A percentile compares a stretch with the other conserved stretches of the same genome.
phyloP scores from a whole-genome alignment of 2,329 filamentous ascomycete genomes.

The Calonectria crousiana region DNA sequence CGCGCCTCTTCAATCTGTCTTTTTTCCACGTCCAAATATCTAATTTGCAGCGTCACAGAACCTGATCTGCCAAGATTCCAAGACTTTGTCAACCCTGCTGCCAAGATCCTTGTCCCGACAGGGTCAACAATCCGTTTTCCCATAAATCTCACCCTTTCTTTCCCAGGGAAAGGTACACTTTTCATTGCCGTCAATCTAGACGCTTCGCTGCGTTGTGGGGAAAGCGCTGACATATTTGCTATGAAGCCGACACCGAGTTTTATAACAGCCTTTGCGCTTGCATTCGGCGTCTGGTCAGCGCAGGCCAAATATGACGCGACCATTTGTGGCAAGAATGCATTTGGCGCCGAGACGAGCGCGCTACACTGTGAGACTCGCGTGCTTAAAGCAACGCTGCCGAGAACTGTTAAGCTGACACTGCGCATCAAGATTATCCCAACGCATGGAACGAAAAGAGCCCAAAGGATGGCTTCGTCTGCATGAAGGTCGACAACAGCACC shows the following conservation, averaged over 20 bases:
- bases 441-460: constrained; percentile 43
- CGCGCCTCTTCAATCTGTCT: neutral
- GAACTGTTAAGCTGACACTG: constrained; percentile 1
- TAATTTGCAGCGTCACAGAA: neutral
- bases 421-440: constrained; percentile 39
- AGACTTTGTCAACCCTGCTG: constrained; percentile 5
- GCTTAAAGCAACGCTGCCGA: too few species aligned
- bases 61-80: neutral
- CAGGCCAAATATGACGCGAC: constrained; percentile 12
- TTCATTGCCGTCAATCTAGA: neutral
- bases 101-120: neutral
- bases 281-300: neutral
- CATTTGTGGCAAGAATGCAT: constrained; percentile 16
- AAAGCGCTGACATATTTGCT: neutral
- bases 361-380: neutral
- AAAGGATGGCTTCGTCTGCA: constrained; percentile 38
- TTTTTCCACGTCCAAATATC: neutral
- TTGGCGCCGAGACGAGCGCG: neutral
- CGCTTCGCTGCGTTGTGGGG: neutral
- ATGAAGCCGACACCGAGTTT: neutral
- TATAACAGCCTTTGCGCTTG: neutral
- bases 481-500: constrained; percentile 42
- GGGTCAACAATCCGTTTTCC: neutral
- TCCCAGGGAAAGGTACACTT: neutral
- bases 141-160: neutral